Evolutionary conservation across 768 basidiomycete genomes (phyloP), one percentile per base, ranked within the genome.

Genomic region (Amanita exitialis): DNA sequence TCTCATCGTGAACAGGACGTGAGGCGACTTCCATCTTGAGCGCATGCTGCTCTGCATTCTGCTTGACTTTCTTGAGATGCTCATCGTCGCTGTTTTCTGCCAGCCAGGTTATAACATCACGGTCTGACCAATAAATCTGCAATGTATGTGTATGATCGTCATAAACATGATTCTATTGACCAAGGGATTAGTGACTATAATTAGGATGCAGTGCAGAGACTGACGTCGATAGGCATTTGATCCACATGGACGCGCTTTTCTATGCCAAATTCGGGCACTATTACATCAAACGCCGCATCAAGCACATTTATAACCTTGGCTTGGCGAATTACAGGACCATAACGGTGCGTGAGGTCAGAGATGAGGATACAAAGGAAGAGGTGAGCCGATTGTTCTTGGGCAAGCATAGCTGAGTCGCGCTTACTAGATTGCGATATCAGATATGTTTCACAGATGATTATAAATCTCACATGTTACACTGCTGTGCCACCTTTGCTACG

Each of bases 191-290:
- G 70, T 27, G 67, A 57, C 37, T 43, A 21, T 13, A n/a, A 35
- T 36, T 48, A 36, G 18, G 34, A 1, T 18, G 16, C 15, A 52
- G 39, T 42, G 39, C 32, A 18, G 15, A 18, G 44, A 67, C 84
- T 69, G 61, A 93, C 91, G 57, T 96, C 91, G 53, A 96, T 90
- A 21, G 96, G 95, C 90, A 99, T 96, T 69, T 98, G 93, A 63
- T 98, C 96, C 37, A 94, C 90, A 60, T 98, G 96, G 2, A 98
- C 94, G 34, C 96, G 80, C 74, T 99, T 99, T 72, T 99, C 96
- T 58, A 99, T 97, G 28, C 95, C 91, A 62, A 98, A 98, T 65
- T 98, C 96, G 37, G 91, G 88, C 10, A 98, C 82, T 28, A 95
- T 71, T 25, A 99, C 95, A 61, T 99, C 96, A 59, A 97, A 98